These are phyloP conservation scores for Posidonia australis DNA, from an alignment of 106 monocot genomes.

Conservation along the genomic window DNA sequence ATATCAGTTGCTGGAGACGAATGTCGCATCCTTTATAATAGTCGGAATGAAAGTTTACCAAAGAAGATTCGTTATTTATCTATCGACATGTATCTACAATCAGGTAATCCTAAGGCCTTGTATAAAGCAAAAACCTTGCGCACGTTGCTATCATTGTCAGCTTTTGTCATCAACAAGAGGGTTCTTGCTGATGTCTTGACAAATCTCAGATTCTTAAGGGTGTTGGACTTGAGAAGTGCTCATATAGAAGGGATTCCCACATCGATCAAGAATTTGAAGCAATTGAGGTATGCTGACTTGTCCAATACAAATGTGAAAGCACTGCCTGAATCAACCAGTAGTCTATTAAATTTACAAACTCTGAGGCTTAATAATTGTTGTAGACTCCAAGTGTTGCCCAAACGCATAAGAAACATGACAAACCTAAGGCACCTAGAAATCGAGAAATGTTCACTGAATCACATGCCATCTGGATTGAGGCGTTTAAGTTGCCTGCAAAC, in stretches of 20 bases:
- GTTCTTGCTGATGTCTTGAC: neutral
- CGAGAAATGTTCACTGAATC: neutral
- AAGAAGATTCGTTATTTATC: neutral
- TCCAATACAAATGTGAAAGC: constrained; percentile 3
- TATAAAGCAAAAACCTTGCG: neutral
- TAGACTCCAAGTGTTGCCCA: neutral
- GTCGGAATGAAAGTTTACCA: too few species aligned
- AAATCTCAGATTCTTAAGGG: constrained; percentile 12
- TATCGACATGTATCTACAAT: neutral
- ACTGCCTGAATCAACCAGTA: constrained; percentile 14
- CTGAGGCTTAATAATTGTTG: constrained; percentile 23
- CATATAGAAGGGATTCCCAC: constrained; percentile 17
- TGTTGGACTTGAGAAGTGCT: constrained; percentile 15
- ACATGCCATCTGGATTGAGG: constrained; percentile 17
- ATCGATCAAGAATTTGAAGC: constrained; percentile 16
- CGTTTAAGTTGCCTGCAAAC: constrained; percentile 25
- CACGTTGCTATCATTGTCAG: constrained; percentile 1
- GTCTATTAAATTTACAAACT: constrained; percentile 8
- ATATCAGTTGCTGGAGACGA: constrained; percentile 6
- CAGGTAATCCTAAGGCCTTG: neutral
- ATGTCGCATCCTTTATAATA: neutral
- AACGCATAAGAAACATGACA: neutral
- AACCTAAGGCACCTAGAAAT: constrained; percentile 3
- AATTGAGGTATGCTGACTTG: constrained; percentile 22
- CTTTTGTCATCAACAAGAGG: neutral